phyloP scores from a whole-genome alignment of 2,329 filamentous ascomycete species.

The Diplocarpon rosae region DNA sequence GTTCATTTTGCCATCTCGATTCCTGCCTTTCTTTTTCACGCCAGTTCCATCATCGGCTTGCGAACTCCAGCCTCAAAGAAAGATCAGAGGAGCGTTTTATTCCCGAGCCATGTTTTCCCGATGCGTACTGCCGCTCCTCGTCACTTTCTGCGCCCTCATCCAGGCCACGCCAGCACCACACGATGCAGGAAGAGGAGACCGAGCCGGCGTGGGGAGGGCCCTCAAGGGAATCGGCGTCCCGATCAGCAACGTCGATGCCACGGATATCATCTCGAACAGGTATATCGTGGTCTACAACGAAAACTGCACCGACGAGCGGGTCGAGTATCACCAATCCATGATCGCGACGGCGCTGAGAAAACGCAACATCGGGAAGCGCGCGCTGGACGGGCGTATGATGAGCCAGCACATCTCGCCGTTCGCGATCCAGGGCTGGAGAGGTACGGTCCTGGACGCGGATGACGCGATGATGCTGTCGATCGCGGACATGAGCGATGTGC shows the following conservation, averaged over 20 bases:
- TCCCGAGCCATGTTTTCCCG: background rate
- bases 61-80: too few relatives aligned
- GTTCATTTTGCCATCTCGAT: too few relatives aligned
- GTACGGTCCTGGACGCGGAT: slow-evolving; percentile 41
- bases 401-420: slow-evolving; percentile 31
- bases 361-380: slow-evolving; percentile 44
- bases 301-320: slow-evolving; percentile 36
- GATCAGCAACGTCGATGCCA: slow-evolving; percentile 38
- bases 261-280: slow-evolving; percentile 40
- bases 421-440: slow-evolving; percentile 40
- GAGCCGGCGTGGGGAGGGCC: background rate
- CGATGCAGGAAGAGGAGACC: too few relatives aligned
- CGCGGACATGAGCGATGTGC: slow-evolving; percentile 29
- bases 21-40: too few relatives aligned
- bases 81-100: too few relatives aligned
- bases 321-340: slow-evolving; percentile 38
- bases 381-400: slow-evolving; percentile 35
- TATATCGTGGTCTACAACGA: slow-evolving; percentile 56
- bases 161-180: slow-evolving; percentile 1
- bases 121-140: slow-evolving; percentile 1
- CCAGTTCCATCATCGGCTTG: too few relatives aligned
- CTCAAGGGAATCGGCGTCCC: slow-evolving; percentile 31
- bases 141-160: slow-evolving; percentile 5
- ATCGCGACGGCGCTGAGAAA: slow-evolving; percentile 41
- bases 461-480: slow-evolving; percentile 40